Evolutionary conservation across 2,329 filamentous ascomycete species (phyloP).

Genomic region (Exophiala mesophila): DNA sequence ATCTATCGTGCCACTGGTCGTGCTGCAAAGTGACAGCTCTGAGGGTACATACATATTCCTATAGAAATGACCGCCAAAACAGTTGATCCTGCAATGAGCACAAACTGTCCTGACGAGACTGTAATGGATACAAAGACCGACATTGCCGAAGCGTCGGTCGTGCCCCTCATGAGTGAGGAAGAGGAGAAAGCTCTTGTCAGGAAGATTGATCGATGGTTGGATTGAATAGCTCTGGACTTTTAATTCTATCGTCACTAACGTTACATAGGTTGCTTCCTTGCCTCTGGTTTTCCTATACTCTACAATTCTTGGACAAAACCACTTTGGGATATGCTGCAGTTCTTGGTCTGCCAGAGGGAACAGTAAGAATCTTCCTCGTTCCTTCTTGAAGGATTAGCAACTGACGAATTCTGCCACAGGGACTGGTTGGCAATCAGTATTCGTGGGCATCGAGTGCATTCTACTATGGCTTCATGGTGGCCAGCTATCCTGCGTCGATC

Average conservation of each 20-base stretch:
- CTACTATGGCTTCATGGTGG: constrained; percentile 47
- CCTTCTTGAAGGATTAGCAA: no score
- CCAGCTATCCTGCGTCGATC: constrained; percentile 35
- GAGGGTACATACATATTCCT: no score
- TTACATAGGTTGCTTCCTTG: constrained; percentile 1
- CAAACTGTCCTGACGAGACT: no score
- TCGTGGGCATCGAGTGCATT: constrained; percentile 54
- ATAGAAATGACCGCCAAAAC: no score
- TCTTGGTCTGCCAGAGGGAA: constrained; percentile 50
- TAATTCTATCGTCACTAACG: no score
- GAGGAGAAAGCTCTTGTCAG: constrained; percentile 5
- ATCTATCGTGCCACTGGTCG: no score
- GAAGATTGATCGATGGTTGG: constrained; percentile 7
- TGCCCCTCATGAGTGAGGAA: neutral
- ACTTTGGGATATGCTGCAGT: constrained; percentile 52
- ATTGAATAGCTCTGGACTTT: no score
- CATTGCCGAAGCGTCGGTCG: neutral
- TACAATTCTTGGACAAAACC: constrained; percentile 38
- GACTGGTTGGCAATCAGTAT: constrained; percentile 46
- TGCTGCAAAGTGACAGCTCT: no score
- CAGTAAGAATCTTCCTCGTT: constrained; percentile 48
- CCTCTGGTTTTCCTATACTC: constrained; percentile 3
- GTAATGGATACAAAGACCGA: constrained; percentile 38
- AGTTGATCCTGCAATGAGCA: no score
- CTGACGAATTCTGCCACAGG: constrained; percentile 47